A percentile compares a stretch with the other conserved stretches of the same genome.
phyloP scores from a whole-genome alignment of 1,284 basidiomycete species.

The Ceratorhiza oryzae-sativae region DNA sequence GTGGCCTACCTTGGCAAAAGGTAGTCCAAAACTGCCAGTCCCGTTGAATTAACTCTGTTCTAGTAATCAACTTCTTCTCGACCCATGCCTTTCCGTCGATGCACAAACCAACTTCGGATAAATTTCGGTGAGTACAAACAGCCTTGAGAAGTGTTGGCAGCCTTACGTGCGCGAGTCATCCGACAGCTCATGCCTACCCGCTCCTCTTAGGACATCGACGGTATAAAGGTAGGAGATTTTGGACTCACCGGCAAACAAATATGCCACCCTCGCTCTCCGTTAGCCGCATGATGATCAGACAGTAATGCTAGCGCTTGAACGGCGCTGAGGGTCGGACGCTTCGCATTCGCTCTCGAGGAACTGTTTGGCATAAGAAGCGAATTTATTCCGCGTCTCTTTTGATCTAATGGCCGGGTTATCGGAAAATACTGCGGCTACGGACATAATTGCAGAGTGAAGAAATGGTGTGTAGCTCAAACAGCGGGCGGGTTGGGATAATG shows the following conservation, averaged over 20 bases:
- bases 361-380: conserved; percentile 62
- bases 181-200: conserved; percentile 60
- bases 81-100: conserved; percentile 66
- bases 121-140: background rate
- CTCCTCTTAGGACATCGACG: background rate
- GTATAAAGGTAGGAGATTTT: background rate
- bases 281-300: conserved; percentile 63
- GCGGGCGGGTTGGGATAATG: conserved; percentile 50
- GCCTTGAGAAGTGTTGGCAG: background rate
- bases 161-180: conserved; percentile 56
- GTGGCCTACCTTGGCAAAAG: conserved; percentile 55
- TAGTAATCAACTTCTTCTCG: conserved; percentile 58
- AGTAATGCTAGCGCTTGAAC: conserved; percentile 66
- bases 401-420: conserved; percentile 62
- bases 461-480: conserved; percentile 72
- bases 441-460: conserved; percentile 70
- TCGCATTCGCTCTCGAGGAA: conserved; percentile 65
- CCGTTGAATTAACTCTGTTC: conserved; percentile 61
- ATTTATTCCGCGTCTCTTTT: conserved; percentile 56
- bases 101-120: conserved; percentile 59
- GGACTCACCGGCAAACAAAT: conserved; percentile 45
- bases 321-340: conserved; percentile 63
- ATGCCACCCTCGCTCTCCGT: conserved; percentile 47
- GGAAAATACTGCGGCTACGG: conserved; percentile 65
- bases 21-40: conserved; percentile 65